Base-by-base conservation (phyloP, 805 yeast genomes). In the Kodamaea kakaduensis region DNA sequence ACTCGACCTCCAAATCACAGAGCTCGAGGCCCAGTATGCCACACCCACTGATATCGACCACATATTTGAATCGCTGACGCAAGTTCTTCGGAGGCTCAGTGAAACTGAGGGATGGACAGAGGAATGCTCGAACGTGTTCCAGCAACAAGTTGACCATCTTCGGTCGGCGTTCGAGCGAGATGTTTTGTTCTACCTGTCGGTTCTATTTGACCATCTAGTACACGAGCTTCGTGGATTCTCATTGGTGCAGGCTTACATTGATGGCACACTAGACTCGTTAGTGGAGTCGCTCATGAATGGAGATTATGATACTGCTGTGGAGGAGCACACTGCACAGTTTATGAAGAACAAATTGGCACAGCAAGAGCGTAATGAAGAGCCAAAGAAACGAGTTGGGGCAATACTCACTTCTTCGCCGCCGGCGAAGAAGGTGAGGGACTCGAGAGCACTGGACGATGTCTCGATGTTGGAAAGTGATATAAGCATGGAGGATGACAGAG, bases 51-150 rank as follows among this genome's bases (percentile, higher is more conserved):
- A 78, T 30, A 48, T 77, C 4, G 85, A 81, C 43, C 55, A 65
- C 23, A 70, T 77, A 4, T 48, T 77, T 9, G 70, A 68, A 10
- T 67, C 79, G 5, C 60, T 73, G 1, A 56, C 55, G 3, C 69
- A 64, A n/a, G 64, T 74, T 3, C 46, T 74, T n/a, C 57, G 59
- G 21, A 67, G 67, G 36, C 52, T 81, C 13, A 49, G 61, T 25
- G 81, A 79, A 35, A 52, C 71, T 45, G 81, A 77, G 21, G 60
- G 70, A 3, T 83, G 89, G 88, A 46, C 62, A 10, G 65, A 61
- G 0, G 46, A 51, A 20, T 76, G 77, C 51, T 58, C 71, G 3
- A 35, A 51, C 1, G 39, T 66, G 0, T 75, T 71, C 37, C 67
- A 72, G 10, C 48, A 58, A 2, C 55, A 65, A 30, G 49, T 77